Base-by-base conservation (phyloP, 202 grass and related monocot genomes). In the Cymbopogon flexuosus region DNA sequence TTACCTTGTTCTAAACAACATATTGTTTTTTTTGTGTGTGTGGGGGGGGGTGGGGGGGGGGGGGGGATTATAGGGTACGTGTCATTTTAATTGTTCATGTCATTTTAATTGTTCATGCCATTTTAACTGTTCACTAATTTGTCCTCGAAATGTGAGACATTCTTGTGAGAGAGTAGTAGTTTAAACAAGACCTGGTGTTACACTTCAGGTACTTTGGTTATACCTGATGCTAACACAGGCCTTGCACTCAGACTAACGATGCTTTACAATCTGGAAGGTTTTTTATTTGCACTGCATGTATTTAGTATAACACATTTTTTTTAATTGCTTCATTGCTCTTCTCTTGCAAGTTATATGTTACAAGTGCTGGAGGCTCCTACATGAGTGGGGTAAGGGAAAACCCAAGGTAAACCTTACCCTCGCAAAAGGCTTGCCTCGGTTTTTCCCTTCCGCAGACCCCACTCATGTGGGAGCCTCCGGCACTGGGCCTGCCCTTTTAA, bases 251-350 rank as follows among this genome's bases (percentile, higher is more conserved):
- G 58, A 62, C 24, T 62, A 61, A 24, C 23, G 3, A 5, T 62
- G 30, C 30, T 62, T 30, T 62, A 9, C 33, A 34, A 64, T 64
- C 14, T 64, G 61, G 61, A 39, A 10, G 16, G 10, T 37, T 71
- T 39, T 22, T 75, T 35, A 27, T 72, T 63, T 81, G 40, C 29
- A 47, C 19, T 35, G 11, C 41, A 63, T 31, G n/a, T 40, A 73
- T 52, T 63, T 73, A 54, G 13, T 74, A 72, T 36, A 64, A 72
- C 57, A 51, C 67, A 29, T 31, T 72, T 31, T 70, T 77, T 62
- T 37, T 5, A 51, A 43, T 31, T 31, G 30, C 30, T 31, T 63
- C 58, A 30, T 62, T 61, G 6, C 58, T 84, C 51, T 24, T 69
- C 22, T 30, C 76, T 8, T 70, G 57, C 10, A 41, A n/a, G 29